A percentile compares a stretch with the other conserved stretches of the same genome.
phyloP scores from a whole-genome alignment of 495 filamentous ascomycete species.

The Thermothielavioides terrestris region DNA sequence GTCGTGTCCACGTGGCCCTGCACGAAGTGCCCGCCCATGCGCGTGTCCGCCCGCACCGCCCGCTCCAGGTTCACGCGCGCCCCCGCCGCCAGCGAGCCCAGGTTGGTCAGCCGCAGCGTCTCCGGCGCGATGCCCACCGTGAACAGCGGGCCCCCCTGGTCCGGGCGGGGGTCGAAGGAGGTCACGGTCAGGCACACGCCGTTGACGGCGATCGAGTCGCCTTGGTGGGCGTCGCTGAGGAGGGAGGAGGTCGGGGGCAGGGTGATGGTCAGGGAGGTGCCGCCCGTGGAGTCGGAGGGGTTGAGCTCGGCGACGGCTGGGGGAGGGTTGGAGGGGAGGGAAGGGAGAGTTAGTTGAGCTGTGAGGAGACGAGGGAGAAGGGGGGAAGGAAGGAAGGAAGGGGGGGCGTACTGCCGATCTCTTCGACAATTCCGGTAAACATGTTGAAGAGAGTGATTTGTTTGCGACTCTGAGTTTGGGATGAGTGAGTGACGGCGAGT shows the following conservation, averaged over 20 bases:
- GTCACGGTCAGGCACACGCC: conserved; percentile 88
- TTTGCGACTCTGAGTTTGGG: background rate
- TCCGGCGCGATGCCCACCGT: conserved; percentile 93
- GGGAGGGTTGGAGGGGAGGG: background rate
- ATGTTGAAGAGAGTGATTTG: conserved; percentile 38
- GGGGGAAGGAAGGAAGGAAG: conserved; percentile 2
- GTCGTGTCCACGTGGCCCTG: conserved; percentile 94
- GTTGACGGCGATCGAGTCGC: conserved; percentile 90
- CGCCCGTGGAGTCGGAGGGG: conserved; percentile 68
- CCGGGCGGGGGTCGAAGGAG: conserved; percentile 46
- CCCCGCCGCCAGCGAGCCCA: conserved; percentile 53
- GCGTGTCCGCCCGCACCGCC: conserved; percentile 76
- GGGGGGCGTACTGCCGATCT: conserved; percentile 67
- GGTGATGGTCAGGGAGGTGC: conserved; percentile 84
- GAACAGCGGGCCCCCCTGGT: conserved; percentile 57
- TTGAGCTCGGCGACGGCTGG: conserved; percentile 76
- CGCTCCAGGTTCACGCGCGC: conserved; percentile 82
- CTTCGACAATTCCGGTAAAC: conserved; percentile 97
- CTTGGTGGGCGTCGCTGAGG: conserved; percentile 71
- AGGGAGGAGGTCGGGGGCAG: conserved; percentile 53
- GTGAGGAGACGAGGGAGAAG: background rate
- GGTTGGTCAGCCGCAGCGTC: conserved; percentile 91
- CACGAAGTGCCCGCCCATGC: conserved; percentile 79
- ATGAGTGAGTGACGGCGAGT: background rate
- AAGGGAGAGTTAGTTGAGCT: background rate